A percentile compares a stretch with the other conserved stretches of the same genome.
Evolutionary conservation across 129 eudicot species (phyloP).

Genomic region (Ambrosia artemisiifolia): DNA sequence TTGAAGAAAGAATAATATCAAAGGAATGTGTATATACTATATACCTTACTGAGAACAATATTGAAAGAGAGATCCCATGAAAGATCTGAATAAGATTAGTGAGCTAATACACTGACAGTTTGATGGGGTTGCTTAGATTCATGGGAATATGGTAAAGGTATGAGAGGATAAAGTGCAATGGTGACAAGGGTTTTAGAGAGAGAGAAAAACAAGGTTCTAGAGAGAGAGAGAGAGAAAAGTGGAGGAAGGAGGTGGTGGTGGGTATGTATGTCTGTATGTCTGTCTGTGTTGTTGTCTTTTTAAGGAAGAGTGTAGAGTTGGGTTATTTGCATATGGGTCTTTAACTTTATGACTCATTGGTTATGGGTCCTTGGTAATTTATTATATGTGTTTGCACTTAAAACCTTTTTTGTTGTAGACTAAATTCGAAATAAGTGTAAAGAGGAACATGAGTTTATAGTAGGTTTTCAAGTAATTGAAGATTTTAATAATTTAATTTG

Average conservation of each 20-base stretch:
- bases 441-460: neutral
- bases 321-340: constrained; percentile 7
- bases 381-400: neutral
- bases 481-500: neutral
- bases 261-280: constrained; percentile 16
- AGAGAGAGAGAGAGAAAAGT: constrained; percentile 29
- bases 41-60: constrained; percentile 32
- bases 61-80: constrained; percentile 17
- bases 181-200: constrained; percentile 24
- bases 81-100: constrained; percentile 20
- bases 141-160: constrained; percentile 10
- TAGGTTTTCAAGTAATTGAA: neutral
- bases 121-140: constrained; percentile 15
- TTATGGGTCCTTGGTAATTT: neutral
- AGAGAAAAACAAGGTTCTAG: constrained; percentile 23
- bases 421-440: neutral
- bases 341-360: neutral
- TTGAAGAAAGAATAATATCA: constrained; percentile 6
- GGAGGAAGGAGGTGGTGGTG: constrained; percentile 11
- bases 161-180: constrained; percentile 15
- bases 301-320: constrained; percentile 24
- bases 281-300: constrained; percentile 20
- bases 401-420: neutral
- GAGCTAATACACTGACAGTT: constrained; percentile 1
- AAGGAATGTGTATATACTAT: constrained; percentile 25